Evolutionary conservation across 1,139 yeast species (phyloP), one percentile per base, ranked within the genome.

Genomic region (Pichia sp.): DNA sequence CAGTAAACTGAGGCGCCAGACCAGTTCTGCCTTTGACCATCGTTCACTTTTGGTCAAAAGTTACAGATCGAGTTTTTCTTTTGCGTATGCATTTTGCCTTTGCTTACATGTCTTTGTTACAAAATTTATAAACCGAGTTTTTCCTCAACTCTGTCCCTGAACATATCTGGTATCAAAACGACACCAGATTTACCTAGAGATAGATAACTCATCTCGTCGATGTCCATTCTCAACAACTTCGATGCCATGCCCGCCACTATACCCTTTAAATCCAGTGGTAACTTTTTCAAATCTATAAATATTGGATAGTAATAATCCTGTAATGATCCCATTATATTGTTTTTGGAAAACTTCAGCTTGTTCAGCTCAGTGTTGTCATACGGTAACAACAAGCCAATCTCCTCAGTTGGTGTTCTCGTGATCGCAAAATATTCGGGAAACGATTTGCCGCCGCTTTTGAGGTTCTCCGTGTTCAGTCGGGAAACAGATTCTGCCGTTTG

Each of bases 231-330:
- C 40, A 80, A 65, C 36, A 82, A 67, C 54, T 72, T 74, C 53
- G 80, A 72, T 0, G 89, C 87, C 36, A 84, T 76, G 1, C 88
- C 87, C 0, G 87, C 83, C 1, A 84, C 88, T 54, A 84, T 82
- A 50, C 89, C 89, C 8, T 85, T 82, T 6, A 83, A 75, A 64
- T 83, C 84, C 46, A 81, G 70, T 0, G 88, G 88, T 41, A 84
- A 67, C 32, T 69, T 69, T n/a, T 77, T 71, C 56, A 84, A 74
- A 63, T 84, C 85, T 43, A 84, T 76, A 1, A 77, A 72, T 4
- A 84, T 74, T 0, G 89, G 88, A n/a, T 78, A 73, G 49, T 83
- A 75, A 42, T 73, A 72, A 63, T 84, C 89, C 57, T 78, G 79
- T 16, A 78, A 71, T 2, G 86, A 80, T 0, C 89, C 89, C 57